These are phyloP conservation scores for Kwoniella shandongensis DNA, from an alignment of 768 basidiomycete genomes.

Conservation along the genomic window DNA sequence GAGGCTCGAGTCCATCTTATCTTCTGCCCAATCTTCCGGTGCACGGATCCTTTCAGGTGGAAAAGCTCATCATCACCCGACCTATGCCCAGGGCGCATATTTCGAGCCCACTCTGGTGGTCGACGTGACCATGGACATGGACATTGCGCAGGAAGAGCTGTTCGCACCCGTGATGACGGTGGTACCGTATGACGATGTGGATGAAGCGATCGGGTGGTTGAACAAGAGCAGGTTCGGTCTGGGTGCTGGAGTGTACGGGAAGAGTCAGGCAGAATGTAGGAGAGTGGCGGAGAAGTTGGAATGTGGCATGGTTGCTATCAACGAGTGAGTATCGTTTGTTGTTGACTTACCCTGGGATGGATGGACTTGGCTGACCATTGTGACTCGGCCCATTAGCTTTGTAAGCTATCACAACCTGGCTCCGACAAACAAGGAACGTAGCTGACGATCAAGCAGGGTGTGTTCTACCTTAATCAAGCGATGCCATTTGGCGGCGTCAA, in stretches of 20 bases:
- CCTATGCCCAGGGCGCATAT: conserved; percentile 71
- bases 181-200: conserved; percentile 76
- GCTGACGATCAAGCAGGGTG: conserved; percentile 35
- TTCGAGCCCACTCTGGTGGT: conserved; percentile 86
- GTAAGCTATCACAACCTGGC: conserved; percentile 14
- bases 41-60: conserved; percentile 69
- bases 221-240: conserved; percentile 86
- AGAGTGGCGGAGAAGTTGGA: conserved; percentile 77
- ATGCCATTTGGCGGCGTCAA: conserved; percentile 94
- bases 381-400: conserved; percentile 19
- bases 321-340: conserved; percentile 68
- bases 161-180: conserved; percentile 91
- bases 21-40: conserved; percentile 68
- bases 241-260: conserved; percentile 92
- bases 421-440: not conserved
- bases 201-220: conserved; percentile 82
- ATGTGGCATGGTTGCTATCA: conserved; percentile 96
- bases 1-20: conserved; percentile 67
- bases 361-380: conserved; percentile 6
- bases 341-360: not conserved
- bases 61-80: conserved; percentile 64
- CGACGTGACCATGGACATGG: conserved; percentile 68
- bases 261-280: conserved; percentile 72
- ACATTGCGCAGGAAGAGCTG: conserved; percentile 79
- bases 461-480: conserved; percentile 67